Conservation (phyloP, 2,329 filamentous ascomycete species). For the Ilyonectria robusta region DNA sequence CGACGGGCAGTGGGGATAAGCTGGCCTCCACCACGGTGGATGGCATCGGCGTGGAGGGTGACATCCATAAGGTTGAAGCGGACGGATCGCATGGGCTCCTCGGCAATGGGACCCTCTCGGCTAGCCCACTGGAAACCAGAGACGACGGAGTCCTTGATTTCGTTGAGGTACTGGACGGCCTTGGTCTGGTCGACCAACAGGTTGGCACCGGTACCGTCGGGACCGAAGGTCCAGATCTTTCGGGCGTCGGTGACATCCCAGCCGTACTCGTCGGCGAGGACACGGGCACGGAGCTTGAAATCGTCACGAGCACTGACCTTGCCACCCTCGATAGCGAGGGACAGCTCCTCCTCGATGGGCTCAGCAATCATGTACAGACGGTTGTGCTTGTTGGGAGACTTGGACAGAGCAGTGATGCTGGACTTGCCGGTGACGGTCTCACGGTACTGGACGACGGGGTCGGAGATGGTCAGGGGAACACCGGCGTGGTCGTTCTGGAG, state of each 20-base stretch:
- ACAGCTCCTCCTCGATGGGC: slow-evolving; percentile 92
- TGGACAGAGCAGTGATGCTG: slow-evolving; percentile 96
- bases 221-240: slow-evolving; percentile 99
- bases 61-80: slow-evolving; percentile 99
- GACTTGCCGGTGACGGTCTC: slow-evolving; percentile 91
- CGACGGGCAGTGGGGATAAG: slow-evolving; percentile 98
- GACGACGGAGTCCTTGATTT: slow-evolving; percentile 99
- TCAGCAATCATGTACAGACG: slow-evolving; percentile 96
- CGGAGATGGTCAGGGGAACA: slow-evolving; percentile 97
- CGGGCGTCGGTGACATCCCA: slow-evolving; percentile 99
- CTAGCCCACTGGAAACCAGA: slow-evolving; percentile 99
- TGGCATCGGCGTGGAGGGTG: slow-evolving; percentile 98
- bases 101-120: slow-evolving; percentile 95
- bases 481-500: slow-evolving; percentile 99
- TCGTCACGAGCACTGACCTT: slow-evolving; percentile 97
- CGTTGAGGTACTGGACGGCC: slow-evolving; percentile 99
- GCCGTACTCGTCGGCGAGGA: slow-evolving; percentile 95
- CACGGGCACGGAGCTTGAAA: slow-evolving; percentile 97
- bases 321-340: slow-evolving; percentile 89
- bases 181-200: slow-evolving; percentile 99
- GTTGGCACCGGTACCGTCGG: slow-evolving; percentile 98
- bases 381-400: slow-evolving; percentile 99
- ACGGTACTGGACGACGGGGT: slow-evolving; percentile 98
- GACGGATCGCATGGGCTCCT: slow-evolving; percentile 97
- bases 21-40: slow-evolving; percentile 99